Evolutionary conservation across 1,139 yeast species (phyloP).

Genomic region (Torulaspora globosa): DNA sequence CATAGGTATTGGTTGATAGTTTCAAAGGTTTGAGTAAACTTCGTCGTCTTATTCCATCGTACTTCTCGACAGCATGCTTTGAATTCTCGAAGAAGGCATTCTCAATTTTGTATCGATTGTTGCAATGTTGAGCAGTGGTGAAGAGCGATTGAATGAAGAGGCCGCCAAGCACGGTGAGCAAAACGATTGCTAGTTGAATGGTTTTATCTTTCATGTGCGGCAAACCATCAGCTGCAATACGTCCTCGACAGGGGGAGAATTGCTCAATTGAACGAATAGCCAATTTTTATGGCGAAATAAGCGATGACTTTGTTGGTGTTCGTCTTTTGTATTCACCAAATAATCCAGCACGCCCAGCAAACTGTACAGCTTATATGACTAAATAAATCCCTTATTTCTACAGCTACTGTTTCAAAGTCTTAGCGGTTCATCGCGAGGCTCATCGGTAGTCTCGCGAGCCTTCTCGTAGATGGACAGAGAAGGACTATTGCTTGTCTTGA

Average conservation of each 20-base stretch:
- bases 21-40: conserved; percentile 30
- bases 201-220: conserved; percentile 6
- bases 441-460: neutral
- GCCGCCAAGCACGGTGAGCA: conserved; percentile 6
- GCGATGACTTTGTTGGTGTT: neutral
- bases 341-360: neutral
- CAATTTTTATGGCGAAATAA: neutral
- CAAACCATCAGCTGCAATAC: neutral
- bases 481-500: conserved; percentile 61
- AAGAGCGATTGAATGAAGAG: conserved; percentile 4
- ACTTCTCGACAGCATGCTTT: conserved; percentile 12
- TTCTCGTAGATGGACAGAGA: conserved; percentile 46
- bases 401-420: neutral
- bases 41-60: conserved; percentile 15
- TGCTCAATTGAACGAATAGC: neutral
- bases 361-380: neutral
- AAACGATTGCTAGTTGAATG: conserved; percentile 1
- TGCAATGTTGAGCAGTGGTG: conserved; percentile 5
- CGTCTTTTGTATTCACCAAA: neutral
- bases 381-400: neutral
- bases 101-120: conserved; percentile 7
- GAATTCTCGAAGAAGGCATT: conserved; percentile 14
- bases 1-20: conserved; percentile 44
- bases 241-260: neutral
- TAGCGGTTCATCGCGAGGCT: neutral